Conservation (phyloP, 2,329 filamentous ascomycete genomes). For the Chalaropsis ovoidea region DNA sequence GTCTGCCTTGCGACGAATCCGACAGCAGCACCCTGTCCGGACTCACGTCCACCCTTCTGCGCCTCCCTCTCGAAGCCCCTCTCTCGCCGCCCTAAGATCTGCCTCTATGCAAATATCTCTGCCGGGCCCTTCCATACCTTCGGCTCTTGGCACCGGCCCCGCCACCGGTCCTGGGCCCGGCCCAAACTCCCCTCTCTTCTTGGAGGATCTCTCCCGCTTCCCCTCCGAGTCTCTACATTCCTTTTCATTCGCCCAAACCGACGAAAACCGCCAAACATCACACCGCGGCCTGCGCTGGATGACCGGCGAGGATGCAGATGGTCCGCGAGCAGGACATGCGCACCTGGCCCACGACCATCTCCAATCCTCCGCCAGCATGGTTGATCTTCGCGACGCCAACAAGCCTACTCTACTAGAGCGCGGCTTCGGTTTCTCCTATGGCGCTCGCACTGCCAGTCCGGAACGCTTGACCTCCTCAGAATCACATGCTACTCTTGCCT, state of each 20-base stretch:
- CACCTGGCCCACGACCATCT: constrained; percentile 95
- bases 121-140: constrained; percentile 42
- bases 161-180: background rate
- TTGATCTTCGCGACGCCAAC: constrained; percentile 18
- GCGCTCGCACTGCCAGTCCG: constrained; percentile 23
- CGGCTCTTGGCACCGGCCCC: constrained; percentile 43
- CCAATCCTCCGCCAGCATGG: constrained; percentile 57
- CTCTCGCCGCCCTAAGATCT: constrained; percentile 52
- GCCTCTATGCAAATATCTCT: constrained; percentile 60
- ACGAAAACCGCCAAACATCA: constrained; percentile 85
- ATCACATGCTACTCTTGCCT: constrained; percentile 15
- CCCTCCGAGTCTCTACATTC: constrained; percentile 94
- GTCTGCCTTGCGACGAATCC: constrained; percentile 84
- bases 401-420: constrained; percentile 10
- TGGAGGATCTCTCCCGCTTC: constrained; percentile 84
- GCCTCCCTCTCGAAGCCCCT: constrained; percentile 52
- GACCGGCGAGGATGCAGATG: constrained; percentile 74
- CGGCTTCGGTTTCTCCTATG: constrained; percentile 18
- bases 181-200: constrained; percentile 62
- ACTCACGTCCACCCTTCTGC: constrained; percentile 56
- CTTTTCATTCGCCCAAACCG: constrained; percentile 94
- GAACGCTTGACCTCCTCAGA: constrained; percentile 14
- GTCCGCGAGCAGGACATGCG: constrained; percentile 40
- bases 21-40: constrained; percentile 65
- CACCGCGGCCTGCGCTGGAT: constrained; percentile 51